Percentiles rank a stretch among this genome's conserved stretches.
These are phyloP conservation scores for Sphaerosporella brunnea DNA, from an alignment of 495 filamentous ascomycete genomes.

Conservation along the genomic window DNA sequence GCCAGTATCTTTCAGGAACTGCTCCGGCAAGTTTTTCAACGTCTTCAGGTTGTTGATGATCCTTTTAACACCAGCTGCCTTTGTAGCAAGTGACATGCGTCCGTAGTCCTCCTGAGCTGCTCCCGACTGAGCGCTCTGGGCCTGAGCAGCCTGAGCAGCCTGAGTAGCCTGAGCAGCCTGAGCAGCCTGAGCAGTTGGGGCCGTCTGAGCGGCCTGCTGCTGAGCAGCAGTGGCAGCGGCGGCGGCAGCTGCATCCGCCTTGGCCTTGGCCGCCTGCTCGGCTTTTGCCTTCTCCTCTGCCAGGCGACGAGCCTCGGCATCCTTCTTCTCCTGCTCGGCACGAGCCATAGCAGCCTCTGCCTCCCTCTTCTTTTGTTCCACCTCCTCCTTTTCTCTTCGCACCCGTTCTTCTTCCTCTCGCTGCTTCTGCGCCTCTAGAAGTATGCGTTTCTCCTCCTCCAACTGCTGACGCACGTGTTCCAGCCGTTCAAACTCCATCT, in stretches of 20 bases:
- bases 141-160: slow-evolving; percentile 1
- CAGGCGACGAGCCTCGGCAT: slow-evolving; percentile 7
- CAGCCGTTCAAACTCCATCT: slow-evolving; percentile 11
- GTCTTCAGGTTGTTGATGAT: slow-evolving; percentile 20
- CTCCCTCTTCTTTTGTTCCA: slow-evolving; percentile 11
- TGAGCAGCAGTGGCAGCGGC: slow-evolving; percentile 10
- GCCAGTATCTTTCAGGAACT: slow-evolving; percentile 17
- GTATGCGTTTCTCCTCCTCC: slow-evolving; percentile 17
- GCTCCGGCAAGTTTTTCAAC: slow-evolving; percentile 15
- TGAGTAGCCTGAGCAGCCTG: slow-evolving; percentile 1
- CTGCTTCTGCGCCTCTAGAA: slow-evolving; percentile 11
- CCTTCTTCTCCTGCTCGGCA: slow-evolving; percentile 9
- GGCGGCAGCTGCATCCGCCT: slow-evolving; percentile 11
- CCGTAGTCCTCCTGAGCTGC: slow-evolving; percentile 15
- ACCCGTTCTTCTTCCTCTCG: slow-evolving; percentile 16
- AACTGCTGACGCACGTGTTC: slow-evolving; percentile 12
- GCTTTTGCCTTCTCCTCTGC: slow-evolving; percentile 11
- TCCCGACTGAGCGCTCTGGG: not conserved
- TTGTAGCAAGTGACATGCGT: slow-evolving; percentile 11
- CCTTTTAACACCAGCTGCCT: slow-evolving; percentile 14
- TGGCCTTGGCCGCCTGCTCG: slow-evolving; percentile 13
- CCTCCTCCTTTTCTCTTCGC: slow-evolving; percentile 18
- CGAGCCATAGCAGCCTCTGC: slow-evolving; percentile 14
- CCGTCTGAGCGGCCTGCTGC: slow-evolving; percentile 7
- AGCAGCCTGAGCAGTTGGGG: slow-evolving; percentile 4